phyloP scores from a whole-genome alignment of 169 alveolate species.

The Amoebophrya sp. region DNA sequence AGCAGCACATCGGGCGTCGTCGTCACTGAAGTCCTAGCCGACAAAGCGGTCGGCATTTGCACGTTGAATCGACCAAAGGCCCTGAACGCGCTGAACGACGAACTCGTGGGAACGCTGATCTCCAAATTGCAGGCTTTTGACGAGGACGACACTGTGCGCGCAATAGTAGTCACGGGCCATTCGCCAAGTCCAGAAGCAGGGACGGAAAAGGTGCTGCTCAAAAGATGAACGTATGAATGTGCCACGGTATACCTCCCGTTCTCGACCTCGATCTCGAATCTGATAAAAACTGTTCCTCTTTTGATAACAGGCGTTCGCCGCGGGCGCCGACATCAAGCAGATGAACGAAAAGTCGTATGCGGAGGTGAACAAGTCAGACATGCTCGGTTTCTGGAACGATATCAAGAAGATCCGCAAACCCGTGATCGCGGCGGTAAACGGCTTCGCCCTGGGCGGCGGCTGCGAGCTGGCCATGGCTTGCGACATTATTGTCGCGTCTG shows the following conservation, averaged over 20 bases:
- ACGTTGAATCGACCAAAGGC: constrained; percentile 59
- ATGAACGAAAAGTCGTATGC: constrained; percentile 51
- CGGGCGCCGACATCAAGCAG: constrained; percentile 79
- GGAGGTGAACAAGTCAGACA: constrained; percentile 28
- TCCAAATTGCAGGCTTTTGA: constrained; percentile 39
- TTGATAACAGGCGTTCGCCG: constrained; percentile 19
- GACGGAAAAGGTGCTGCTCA: not conserved
- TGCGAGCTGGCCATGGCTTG: constrained; percentile 64
- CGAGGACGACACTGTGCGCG: constrained; percentile 44
- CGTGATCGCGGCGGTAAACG: constrained; percentile 61
- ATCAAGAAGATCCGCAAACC: constrained; percentile 45
- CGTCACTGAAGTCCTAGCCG: too few species aligned
- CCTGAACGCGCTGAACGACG: constrained; percentile 62
- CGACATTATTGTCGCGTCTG: constrained; percentile 55
- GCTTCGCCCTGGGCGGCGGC: constrained; percentile 70
- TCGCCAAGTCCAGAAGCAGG: not conserved
- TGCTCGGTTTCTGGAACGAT: constrained; percentile 49
- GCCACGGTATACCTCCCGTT: too few species aligned
- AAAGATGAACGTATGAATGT: not conserved
- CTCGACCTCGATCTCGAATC: not conserved
- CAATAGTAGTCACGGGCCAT: constrained; percentile 65
- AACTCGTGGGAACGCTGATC: constrained; percentile 53
- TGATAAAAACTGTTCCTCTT: not conserved
- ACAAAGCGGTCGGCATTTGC: not conserved
- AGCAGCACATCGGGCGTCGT: too few species aligned